phyloP scores from a whole-genome alignment of 148 eudicot genomes.

The Linanthus parryae region DNA sequence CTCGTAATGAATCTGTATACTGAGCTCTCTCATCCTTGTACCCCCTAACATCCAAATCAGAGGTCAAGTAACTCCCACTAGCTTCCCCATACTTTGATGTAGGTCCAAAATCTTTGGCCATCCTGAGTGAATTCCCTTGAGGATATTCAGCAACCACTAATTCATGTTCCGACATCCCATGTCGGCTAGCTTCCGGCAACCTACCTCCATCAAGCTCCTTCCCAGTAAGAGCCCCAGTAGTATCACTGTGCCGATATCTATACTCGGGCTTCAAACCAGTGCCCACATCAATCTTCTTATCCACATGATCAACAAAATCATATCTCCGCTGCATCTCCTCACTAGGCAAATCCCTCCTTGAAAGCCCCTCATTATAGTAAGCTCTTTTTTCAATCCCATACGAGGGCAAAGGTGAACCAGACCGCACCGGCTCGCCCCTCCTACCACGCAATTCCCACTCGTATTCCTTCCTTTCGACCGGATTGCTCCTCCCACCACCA shows the following conservation, averaged over 20 bases:
- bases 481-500: slow-evolving; percentile 13
- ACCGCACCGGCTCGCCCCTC: slow-evolving; percentile 10
- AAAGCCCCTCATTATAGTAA: slow-evolving; percentile 13
- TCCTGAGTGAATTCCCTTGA: slow-evolving; percentile 6
- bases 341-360: slow-evolving; percentile 1
- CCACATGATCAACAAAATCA: slow-evolving; percentile 19
- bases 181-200: slow-evolving; percentile 12
- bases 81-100: slow-evolving; percentile 17
- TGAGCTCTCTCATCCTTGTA: slow-evolving; percentile 23
- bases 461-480: slow-evolving; percentile 15
- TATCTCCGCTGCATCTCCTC: slow-evolving; percentile 7
- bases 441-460: slow-evolving; percentile 14
- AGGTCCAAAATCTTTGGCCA: slow-evolving; percentile 15
- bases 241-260: slow-evolving; percentile 8
- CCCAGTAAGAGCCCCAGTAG: slow-evolving; percentile 10
- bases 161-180: slow-evolving; percentile 12
- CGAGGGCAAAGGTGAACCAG: slow-evolving; percentile 16
- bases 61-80: slow-evolving; percentile 17
- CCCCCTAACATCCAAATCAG: slow-evolving; percentile 11
- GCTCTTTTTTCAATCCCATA: slow-evolving; percentile 6
- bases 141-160: slow-evolving; percentile 16
- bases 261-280: slow-evolving; percentile 12
- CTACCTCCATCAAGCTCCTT: slow-evolving; percentile 17
- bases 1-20: slow-evolving; percentile 12
- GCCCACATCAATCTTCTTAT: slow-evolving; percentile 13